Evolutionary conservation across 352 stramenopile genomes (phyloP).

Genomic region (Pythium brassicae): DNA sequence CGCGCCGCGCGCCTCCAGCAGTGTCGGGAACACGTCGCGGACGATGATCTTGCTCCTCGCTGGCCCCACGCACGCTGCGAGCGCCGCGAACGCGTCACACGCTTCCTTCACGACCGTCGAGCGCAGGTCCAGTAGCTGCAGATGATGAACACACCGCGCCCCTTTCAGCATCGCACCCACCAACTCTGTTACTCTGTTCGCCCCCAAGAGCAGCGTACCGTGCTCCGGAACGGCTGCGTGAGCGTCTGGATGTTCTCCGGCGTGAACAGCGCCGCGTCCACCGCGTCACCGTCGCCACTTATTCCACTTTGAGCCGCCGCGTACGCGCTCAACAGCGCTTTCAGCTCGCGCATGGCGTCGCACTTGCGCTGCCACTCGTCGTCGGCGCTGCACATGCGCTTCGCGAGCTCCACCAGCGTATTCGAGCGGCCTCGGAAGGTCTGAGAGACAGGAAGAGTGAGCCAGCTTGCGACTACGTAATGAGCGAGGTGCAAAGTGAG

Average conservation of each 20-base stretch:
- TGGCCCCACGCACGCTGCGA: constrained; percentile 30
- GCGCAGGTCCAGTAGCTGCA: constrained; percentile 40
- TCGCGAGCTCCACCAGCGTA: constrained; percentile 39
- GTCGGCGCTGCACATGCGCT: constrained; percentile 41
- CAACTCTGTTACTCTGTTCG: background rate
- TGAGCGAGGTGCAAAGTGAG: background rate
- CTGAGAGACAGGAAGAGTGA: constrained; percentile 11
- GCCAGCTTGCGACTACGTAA: background rate
- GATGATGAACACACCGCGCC: background rate
- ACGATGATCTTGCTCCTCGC: constrained; percentile 48
- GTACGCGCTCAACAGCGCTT: constrained; percentile 23
- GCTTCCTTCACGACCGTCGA: constrained; percentile 62
- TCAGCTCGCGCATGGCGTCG: constrained; percentile 40
- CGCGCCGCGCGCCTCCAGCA: constrained; percentile 43
- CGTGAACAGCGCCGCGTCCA: constrained; percentile 27
- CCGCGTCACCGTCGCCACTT: background rate
- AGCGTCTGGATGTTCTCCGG: constrained; percentile 50
- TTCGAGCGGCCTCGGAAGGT: constrained; percentile 49
- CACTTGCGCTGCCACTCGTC: constrained; percentile 65
- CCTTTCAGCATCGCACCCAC: background rate
- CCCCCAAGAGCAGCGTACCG: constrained; percentile 13
- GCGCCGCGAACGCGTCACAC: constrained; percentile 39
- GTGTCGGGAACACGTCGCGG: constrained; percentile 56
- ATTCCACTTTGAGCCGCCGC: constrained; percentile 2
- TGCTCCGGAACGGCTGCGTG: constrained; percentile 52